These are phyloP conservation scores for Citrus cavaleriei DNA, from an alignment of 345 rosid species.

Conservation along the genomic window DNA sequence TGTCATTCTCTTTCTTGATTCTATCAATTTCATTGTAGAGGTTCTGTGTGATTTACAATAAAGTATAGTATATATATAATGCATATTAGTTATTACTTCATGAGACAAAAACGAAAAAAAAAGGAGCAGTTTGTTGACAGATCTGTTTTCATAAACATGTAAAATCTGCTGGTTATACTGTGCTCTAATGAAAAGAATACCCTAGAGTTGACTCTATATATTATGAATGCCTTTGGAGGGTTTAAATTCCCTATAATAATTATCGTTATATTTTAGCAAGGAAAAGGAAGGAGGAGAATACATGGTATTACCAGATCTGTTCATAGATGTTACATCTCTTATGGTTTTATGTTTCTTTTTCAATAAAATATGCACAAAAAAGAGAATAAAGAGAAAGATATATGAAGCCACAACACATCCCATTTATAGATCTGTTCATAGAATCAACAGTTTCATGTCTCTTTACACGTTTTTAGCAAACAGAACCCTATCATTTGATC, in stretches of 20 bases:
- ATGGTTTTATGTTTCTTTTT: slow-evolving; percentile 16
- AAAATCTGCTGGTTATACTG: slow-evolving; percentile 4
- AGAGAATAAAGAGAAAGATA: neutral
- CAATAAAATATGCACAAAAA: slow-evolving; percentile 14
- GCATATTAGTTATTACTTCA: neutral
- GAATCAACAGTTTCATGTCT: slow-evolving; percentile 34
- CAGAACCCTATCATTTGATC: slow-evolving; percentile 17
- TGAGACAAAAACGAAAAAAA: neutral
- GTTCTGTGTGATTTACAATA: slow-evolving; percentile 30
- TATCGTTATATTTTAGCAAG: slow-evolving; percentile 20
- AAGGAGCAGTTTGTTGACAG: neutral
- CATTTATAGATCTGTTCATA: slow-evolving; percentile 62
- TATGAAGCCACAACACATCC: slow-evolving; percentile 9
- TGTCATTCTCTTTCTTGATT: slow-evolving; percentile 80
- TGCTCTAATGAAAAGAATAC: neutral
- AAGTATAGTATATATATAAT: neutral
- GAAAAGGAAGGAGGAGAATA: slow-evolving; percentile 23
- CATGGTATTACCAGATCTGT: slow-evolving; percentile 41
- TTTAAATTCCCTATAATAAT: neutral
- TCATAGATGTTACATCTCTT: slow-evolving; percentile 30
- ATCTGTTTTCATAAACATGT: neutral
- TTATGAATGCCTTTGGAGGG: neutral
- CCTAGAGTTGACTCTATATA: slow-evolving; percentile 6
- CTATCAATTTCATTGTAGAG: slow-evolving; percentile 78
- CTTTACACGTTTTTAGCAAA: slow-evolving; percentile 48